Base-by-base conservation (phyloP, 306 rosid genomes). In the Lathyrus oleraceus region DNA sequence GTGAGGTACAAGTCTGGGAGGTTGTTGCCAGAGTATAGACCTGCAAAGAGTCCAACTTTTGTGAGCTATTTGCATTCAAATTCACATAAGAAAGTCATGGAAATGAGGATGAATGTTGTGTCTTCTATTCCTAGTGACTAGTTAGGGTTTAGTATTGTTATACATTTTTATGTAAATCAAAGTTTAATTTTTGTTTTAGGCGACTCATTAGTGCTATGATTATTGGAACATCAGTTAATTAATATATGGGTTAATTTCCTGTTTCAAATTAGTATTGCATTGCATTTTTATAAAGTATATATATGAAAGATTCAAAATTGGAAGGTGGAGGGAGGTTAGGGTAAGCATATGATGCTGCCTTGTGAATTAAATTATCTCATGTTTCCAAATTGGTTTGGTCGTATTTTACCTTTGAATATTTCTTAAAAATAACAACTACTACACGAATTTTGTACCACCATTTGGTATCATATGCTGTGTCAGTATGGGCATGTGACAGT, bases 21-120 rank as follows among this genome's bases (percentile, higher is more conserved):
- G 65, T 68, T 82, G 75, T 16, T 70, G 61, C 78, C 86, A 11
- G 86, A 82, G 78, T 78, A 82, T 70, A 61, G 86, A 15, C 86
- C 86, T 15, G 78, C 78, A 8, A 75, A 71, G 68, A 82, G 86
- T 30, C 83, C 83, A 10, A 82, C 86, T 70, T 82, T 78, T 78
- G 80, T 73, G 2, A 64, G 74, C 62, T 53, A 23, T 23, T 58
- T 68, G 78, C 83, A 82, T 62, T 78, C 86, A 0, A 82, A 82
- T 65, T 82, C 79, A n/a, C 86, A 82, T 59, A 78, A 65, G 83
- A 75, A 70, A 16, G 79, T 82, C 45, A 15, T 82, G 78, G 96
- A 89, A 83, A 87, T 85, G 96, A 85, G 96, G 82, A 83, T 73
- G 85, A 43, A 77, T 70, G 51, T 72, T 65, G 65, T 8, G 0